Conservation (phyloP, 345 rosid species). For the Camelina laxa region DNA sequence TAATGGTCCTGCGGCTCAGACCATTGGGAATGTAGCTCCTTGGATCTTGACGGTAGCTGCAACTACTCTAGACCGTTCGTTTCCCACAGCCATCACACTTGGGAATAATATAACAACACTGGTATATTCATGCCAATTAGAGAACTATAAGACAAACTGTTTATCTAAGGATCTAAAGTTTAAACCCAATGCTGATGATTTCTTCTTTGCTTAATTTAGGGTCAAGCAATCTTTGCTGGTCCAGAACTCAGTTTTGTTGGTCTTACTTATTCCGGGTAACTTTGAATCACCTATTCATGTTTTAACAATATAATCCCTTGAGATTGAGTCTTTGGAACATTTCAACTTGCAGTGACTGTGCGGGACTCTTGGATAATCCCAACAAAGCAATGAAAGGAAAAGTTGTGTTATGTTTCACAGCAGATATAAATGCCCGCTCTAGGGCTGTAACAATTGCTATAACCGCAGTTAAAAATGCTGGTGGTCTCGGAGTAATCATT, state of each 20-base stretch:
- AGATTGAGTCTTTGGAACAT: neutral
- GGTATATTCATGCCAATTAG: neutral
- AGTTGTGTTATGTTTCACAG: constrained; percentile 63
- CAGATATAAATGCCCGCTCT: neutral
- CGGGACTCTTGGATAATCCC: neutral
- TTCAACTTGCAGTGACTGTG: constrained; percentile 3
- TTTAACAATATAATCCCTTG: neutral
- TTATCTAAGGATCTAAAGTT: too few relatives aligned
- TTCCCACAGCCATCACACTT: constrained; percentile 49
- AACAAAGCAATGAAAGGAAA: constrained; percentile 49
- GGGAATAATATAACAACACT: constrained; percentile 44
- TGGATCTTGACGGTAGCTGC: constrained; percentile 66
- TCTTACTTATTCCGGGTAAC: constrained; percentile 42
- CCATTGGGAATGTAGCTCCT: constrained; percentile 50
- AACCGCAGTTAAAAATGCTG: constrained; percentile 45
- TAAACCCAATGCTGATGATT: neutral
- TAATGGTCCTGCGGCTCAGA: constrained; percentile 48
- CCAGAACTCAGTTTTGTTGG: constrained; percentile 46
- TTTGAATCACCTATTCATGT: neutral
- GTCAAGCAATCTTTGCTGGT: constrained; percentile 58
- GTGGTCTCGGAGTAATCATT: constrained; percentile 61
- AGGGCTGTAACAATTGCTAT: constrained; percentile 21
- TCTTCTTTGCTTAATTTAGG: constrained; percentile 40
- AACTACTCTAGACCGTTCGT: constrained; percentile 54
- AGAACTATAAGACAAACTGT: neutral